Evolutionary conservation across 345 rosid species (phyloP), one percentile per base, ranked within the genome.

Genomic region (Citrus trifoliata): DNA sequence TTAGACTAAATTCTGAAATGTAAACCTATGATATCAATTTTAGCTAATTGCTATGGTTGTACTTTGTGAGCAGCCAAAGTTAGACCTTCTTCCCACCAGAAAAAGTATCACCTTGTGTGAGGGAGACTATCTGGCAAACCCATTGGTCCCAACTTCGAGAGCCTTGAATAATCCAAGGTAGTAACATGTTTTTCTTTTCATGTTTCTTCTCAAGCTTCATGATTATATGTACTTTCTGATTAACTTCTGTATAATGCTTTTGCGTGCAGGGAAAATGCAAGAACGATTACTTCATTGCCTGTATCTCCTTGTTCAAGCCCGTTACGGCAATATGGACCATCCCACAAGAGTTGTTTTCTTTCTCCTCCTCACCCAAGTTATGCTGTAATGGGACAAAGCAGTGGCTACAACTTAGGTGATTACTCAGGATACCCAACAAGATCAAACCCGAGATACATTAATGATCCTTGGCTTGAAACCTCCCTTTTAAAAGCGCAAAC

Each of bases 251-350:
- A 14, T 9, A 9, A 56, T 9, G 48, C 76, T 71, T 30, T 70
- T 66, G 38, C 65, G 48, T 77, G 82, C 85, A 96, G 99, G 85
- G 97, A 91, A 76, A 90, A 87, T 70, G 84, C 74, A 61, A 90
- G 95, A 85, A 85, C 80, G 78, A 94, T 91, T 51, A 83, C 95
- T 1, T 96, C 99, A 4, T 83, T 91, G 81, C 99, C 98, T 0
- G 98, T 90, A 40, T 96, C 99, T 74, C 99, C 97, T 38, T 87
- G 88, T 84, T 88, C 99, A 74, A 96, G 99, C 80, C 99, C 99
- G 1, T 81, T 93, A 78, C 85, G 99, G 42, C 88, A 90, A 53
- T 65, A 76, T 51, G 95, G 91, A 71, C 84, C 91, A 0, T 87
- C 95, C 32, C 84, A 88, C 69, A 88, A 77, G 82, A 93, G 94